Conservation (phyloP, 106 monocot genomes). For the Ottelia alismoides region DNA sequence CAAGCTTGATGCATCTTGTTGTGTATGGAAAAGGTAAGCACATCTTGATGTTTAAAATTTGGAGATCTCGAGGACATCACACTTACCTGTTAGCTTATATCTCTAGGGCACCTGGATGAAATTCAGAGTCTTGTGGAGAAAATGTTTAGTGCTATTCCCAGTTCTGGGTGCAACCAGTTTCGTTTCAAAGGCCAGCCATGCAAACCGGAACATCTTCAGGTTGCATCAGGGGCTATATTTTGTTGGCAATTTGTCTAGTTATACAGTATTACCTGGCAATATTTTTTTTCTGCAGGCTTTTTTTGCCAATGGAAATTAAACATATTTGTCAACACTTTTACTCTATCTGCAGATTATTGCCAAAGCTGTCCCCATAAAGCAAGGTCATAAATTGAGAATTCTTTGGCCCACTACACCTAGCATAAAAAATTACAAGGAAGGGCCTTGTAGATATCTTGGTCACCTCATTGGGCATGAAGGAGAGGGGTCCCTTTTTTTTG, state of each 20-base stretch:
- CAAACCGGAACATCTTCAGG: slow-evolving; percentile 78
- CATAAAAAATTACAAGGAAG: slow-evolving; percentile 62
- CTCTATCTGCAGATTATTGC: slow-evolving; percentile 48
- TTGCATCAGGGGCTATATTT: too few relatives aligned
- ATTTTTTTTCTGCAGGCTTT: too few relatives aligned
- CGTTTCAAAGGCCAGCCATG: slow-evolving; percentile 73
- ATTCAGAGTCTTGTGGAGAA: slow-evolving; percentile 65
- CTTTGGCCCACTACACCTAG: slow-evolving; percentile 69
- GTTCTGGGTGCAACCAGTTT: slow-evolving; percentile 31
- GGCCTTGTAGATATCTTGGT: slow-evolving; percentile 56
- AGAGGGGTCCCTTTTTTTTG: slow-evolving; percentile 73
- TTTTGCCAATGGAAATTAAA: too few relatives aligned
- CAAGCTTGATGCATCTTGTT: slow-evolving; percentile 93
- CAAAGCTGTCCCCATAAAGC: slow-evolving; percentile 69
- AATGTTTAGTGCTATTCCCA: slow-evolving; percentile 48
- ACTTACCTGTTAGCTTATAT: neutral
- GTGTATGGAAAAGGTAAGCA: slow-evolving; percentile 82
- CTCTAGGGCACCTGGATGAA: slow-evolving; percentile 57
- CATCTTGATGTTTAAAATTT: neutral
- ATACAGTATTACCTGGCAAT: too few relatives aligned
- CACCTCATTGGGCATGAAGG: slow-evolving; percentile 94
- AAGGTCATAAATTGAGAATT: slow-evolving; percentile 59
- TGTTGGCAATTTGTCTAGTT: too few relatives aligned
- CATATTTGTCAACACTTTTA: too few relatives aligned
- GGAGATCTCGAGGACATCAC: neutral